Evolutionary conservation across 2,329 filamentous ascomycete species (phyloP), one percentile per base, ranked within the genome.

Genomic region (Didymosphaeria variabile): DNA sequence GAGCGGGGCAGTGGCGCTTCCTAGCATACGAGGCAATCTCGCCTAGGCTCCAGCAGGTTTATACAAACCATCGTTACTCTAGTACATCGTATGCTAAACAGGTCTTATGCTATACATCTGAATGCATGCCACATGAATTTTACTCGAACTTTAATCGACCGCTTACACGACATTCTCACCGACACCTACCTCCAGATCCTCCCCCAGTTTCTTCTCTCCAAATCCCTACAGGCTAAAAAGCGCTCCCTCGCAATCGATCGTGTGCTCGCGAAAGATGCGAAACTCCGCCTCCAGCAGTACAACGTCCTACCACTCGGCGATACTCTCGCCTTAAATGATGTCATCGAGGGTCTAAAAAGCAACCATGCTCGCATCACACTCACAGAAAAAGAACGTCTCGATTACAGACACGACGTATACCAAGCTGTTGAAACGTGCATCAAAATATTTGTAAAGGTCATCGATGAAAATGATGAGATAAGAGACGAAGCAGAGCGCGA

Each of bases 231-330:
- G 13, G 51, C 34, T 31, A n/a, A 50, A 19, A 42, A 44, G 42
- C 51, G 57, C 38, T 55, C 57, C 13, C 44, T 47, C 32, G 44
- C 44, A 34, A 55, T 55, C 26, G 58, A 56, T 42, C 40, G 46
- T 31, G 31, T 32, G 3, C 57, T 59, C 7, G 19, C 44, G n/a
- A 26, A 55, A 45, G 36, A 55, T 51, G 44, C 50, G 15, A 44
- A 44, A n/a, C 7, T 45, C 26, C 34, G 36, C 31, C 15, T 49
- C 9, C 29, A 8, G 3, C 17, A 29, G 23, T 19, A 23, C 9
- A 46, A 52, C 19, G 52, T 60, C 17, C 23, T 59, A 36, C 57
- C 50, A 10, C 50, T 59, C 19, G 51, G 51, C 17, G 40, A 44
- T 34, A 36, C 40, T 4, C 55, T 49, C 15, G 19, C 51, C 19